Evolutionary conservation across 208 protist species (phyloP).

Genomic region (Leishmania mexicana): DNA sequence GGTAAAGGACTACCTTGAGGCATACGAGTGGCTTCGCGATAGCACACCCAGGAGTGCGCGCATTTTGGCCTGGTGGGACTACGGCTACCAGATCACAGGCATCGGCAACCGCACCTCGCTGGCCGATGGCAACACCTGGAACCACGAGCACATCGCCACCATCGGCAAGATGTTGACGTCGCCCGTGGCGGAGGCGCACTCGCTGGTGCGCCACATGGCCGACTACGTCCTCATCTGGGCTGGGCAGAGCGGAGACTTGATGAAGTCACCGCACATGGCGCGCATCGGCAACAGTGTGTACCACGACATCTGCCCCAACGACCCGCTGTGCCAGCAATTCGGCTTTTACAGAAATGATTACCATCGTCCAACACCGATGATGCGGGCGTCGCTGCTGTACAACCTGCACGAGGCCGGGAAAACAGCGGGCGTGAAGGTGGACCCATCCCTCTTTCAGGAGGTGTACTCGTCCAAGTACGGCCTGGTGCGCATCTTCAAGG

Average conservation of each 20-base stretch:
- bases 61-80: constrained; percentile 99
- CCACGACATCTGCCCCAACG: constrained; percentile 69
- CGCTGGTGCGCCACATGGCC: constrained; percentile 93
- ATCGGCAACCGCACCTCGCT: constrained; percentile 97
- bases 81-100: constrained; percentile 98
- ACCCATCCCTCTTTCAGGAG: constrained; percentile 63
- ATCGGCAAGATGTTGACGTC: constrained; percentile 92
- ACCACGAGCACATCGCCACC: constrained; percentile 98
- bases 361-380: constrained; percentile 42
- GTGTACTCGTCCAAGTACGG: constrained; percentile 96
- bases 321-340: constrained; percentile 60
- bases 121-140: constrained; percentile 99
- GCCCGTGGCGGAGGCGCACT: constrained; percentile 90
- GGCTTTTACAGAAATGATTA: constrained; percentile 34
- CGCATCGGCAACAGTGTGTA: constrained; percentile 84
- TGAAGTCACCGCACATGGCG: constrained; percentile 69
- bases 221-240: constrained; percentile 96
- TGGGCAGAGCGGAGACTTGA: constrained; percentile 44
- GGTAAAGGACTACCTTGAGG: constrained; percentile 97
- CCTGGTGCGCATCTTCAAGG: constrained; percentile 97
- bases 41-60: constrained; percentile 95
- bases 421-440: constrained; percentile 6
- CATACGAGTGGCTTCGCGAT: constrained; percentile 96
- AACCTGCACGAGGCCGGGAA: constrained; percentile 41
- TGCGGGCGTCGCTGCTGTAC: constrained; percentile 66